These are phyloP conservation scores for Sporothrix phasma DNA, from an alignment of 2,329 filamentous ascomycete species.

Conservation along the genomic window DNA sequence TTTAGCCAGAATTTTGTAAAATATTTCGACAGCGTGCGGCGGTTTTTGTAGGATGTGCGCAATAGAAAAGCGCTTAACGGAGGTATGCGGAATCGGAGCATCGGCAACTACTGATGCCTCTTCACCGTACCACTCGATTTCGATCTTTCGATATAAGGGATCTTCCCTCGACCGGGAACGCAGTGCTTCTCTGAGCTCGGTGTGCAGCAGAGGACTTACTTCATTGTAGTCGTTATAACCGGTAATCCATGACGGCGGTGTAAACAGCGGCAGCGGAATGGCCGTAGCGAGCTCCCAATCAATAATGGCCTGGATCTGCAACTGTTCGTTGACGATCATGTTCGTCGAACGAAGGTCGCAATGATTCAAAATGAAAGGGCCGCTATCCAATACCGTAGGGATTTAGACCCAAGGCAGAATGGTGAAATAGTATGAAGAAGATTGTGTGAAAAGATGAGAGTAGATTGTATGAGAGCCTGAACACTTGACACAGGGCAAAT, in stretches of 20 bases:
- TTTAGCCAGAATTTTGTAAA: neutral
- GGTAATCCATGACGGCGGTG: conserved; percentile 18
- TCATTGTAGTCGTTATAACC: conserved; percentile 3
- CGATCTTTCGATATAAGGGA: neutral
- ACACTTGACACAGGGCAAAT: too few species aligned
- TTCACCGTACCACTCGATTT: conserved; percentile 8
- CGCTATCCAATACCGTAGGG: neutral
- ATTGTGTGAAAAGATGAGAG: too few species aligned
- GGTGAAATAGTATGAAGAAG: too few species aligned
- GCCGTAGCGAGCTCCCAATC: conserved; percentile 24
- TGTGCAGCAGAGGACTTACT: neutral
- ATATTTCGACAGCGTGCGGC: conserved; percentile 2
- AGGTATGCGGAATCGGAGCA: neutral
- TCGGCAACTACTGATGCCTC: neutral
- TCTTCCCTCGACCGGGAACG: neutral
- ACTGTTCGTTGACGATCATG: conserved; percentile 22
- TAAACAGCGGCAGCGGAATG: conserved; percentile 14
- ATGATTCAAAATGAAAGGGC: conserved; percentile 22
- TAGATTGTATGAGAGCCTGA: too few species aligned
- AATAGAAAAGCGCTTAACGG: neutral
- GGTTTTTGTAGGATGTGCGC: conserved; percentile 7
- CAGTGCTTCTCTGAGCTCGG: neutral
- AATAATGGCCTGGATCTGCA: conserved; percentile 21
- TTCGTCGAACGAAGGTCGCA: conserved; percentile 21
- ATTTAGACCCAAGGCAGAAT: too few species aligned